Conservation (phyloP, 139 green algal genomes). For the Gonium pectorale region DNA sequence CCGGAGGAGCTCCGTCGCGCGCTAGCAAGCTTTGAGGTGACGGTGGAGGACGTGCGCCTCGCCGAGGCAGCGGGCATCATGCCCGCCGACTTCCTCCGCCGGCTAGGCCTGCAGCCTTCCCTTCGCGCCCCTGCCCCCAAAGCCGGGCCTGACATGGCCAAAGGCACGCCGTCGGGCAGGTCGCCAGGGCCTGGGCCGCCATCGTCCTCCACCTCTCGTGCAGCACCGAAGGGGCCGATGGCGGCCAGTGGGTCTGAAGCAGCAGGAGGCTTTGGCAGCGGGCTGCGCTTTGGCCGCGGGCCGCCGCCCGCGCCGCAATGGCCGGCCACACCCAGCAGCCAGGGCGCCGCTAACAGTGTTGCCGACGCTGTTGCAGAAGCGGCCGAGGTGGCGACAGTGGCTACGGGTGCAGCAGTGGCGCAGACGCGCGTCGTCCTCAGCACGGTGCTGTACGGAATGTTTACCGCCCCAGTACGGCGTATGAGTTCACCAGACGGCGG, state of each 20-base stretch:
- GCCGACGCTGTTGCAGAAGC: background rate
- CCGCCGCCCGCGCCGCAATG: background rate
- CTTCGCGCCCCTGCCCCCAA: background rate
- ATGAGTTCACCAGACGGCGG: background rate
- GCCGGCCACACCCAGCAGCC: background rate
- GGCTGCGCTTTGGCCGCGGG: background rate
- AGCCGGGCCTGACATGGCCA: background rate
- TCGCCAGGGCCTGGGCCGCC: background rate
- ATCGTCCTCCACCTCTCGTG: background rate
- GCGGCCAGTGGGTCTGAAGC: background rate
- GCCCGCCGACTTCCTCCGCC: background rate
- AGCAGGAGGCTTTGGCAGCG: background rate
- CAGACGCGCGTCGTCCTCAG: background rate
- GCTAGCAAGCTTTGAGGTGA: slow-evolving; percentile 2
- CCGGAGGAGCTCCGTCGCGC: slow-evolving; percentile 24
- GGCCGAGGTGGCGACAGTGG: background rate
- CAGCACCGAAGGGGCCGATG: too few relatives aligned
- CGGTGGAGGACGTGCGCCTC: background rate
- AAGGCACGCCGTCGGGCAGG: too few relatives aligned
- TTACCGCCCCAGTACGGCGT: background rate
- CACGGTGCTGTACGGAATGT: background rate
- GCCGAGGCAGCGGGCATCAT: background rate
- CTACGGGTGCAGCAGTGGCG: background rate
- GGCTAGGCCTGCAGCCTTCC: background rate
- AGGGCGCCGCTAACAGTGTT: background rate